phyloP scores from a whole-genome alignment of 352 stramenopile species.

The Phytophthora foliorum region DNA sequence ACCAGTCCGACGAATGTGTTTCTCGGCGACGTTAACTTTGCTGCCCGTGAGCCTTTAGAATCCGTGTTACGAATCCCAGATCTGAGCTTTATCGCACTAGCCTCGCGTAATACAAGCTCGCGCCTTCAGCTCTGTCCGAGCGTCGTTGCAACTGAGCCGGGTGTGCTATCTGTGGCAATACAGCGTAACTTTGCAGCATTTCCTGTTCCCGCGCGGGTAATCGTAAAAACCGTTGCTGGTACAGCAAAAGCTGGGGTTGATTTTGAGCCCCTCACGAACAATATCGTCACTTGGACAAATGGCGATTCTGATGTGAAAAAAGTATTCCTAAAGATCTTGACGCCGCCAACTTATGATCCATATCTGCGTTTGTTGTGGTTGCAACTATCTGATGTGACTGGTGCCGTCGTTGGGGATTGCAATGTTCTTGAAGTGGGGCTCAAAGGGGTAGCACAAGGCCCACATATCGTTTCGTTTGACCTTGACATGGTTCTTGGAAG shows the following conservation, averaged over 20 bases:
- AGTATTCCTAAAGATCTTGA: constrained; percentile 52
- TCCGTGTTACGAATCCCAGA: constrained; percentile 51
- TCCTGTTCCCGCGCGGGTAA: constrained; percentile 33
- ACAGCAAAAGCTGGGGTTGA: constrained; percentile 69
- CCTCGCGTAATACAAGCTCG: constrained; percentile 60
- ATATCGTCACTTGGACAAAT: constrained; percentile 45
- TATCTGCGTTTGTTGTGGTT: constrained; percentile 55
- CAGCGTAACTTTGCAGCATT: constrained; percentile 61
- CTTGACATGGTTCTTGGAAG: constrained; percentile 58
- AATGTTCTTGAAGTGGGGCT: constrained; percentile 55
- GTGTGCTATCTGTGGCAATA: constrained; percentile 52
- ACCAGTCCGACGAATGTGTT: constrained; percentile 48
- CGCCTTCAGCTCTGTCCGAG: constrained; percentile 58
- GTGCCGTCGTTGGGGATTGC: constrained; percentile 60
- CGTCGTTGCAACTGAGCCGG: constrained; percentile 43
- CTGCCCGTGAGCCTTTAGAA: constrained; percentile 36
- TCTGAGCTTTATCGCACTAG: constrained; percentile 56
- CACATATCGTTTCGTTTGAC: constrained; percentile 54
- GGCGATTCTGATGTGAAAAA: constrained; percentile 47
- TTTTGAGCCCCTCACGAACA: constrained; percentile 45
- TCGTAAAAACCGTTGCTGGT: constrained; percentile 49
- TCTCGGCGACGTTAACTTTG: constrained; percentile 68
- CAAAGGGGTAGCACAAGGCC: constrained; percentile 40
- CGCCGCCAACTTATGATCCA: constrained; percentile 49
- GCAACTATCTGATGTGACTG: constrained; percentile 53